Evolutionary conservation across 2,329 filamentous ascomycete genomes (phyloP).

Genomic region (Pseudogymnoascus sp.): DNA sequence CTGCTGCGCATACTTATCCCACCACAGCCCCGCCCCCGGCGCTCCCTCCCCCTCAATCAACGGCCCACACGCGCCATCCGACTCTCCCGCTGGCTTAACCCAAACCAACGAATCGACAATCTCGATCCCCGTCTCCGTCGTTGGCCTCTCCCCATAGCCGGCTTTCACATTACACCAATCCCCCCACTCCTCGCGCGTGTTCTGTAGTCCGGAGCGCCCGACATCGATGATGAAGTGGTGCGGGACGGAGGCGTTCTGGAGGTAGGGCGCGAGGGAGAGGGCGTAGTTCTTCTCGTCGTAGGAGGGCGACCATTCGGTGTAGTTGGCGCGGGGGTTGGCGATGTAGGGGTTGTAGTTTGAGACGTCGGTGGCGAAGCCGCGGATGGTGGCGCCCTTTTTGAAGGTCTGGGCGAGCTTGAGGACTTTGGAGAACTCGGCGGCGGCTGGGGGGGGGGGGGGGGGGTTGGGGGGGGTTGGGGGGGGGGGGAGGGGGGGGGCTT

Average conservation of each 20-base stretch:
- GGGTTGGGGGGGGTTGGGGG: background rate
- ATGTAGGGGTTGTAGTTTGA: conserved; percentile 37
- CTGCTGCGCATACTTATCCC: conserved; percentile 34
- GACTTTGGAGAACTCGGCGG: conserved; percentile 33
- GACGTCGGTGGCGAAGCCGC: conserved; percentile 37
- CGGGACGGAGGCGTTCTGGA: conserved; percentile 33
- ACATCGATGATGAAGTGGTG: conserved; percentile 38
- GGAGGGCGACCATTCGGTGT: conserved; percentile 32
- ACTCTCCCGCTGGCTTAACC: conserved; percentile 38
- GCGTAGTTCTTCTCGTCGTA: conserved; percentile 36
- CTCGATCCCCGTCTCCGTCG: conserved; percentile 27
- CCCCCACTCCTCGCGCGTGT: conserved; percentile 32
- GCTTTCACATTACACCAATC: conserved; percentile 38
- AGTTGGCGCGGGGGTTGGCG: conserved; percentile 31
- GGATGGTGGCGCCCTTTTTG: conserved; percentile 19
- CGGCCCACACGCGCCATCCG: conserved; percentile 33
- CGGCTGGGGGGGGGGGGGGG: conserved; percentile 23
- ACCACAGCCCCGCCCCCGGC: conserved; percentile 34
- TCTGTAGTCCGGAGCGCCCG: conserved; percentile 32
- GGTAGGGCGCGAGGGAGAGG: conserved; percentile 30
- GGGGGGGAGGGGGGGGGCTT: conserved; percentile 9
- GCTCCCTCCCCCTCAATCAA: conserved; percentile 24
- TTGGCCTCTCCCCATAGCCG: conserved; percentile 33
- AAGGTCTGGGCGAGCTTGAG: conserved; percentile 26
- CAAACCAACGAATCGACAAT: conserved; percentile 36